phyloP scores from a whole-genome alignment of 331 rosid genomes.

The Cydonia oblonga region DNA sequence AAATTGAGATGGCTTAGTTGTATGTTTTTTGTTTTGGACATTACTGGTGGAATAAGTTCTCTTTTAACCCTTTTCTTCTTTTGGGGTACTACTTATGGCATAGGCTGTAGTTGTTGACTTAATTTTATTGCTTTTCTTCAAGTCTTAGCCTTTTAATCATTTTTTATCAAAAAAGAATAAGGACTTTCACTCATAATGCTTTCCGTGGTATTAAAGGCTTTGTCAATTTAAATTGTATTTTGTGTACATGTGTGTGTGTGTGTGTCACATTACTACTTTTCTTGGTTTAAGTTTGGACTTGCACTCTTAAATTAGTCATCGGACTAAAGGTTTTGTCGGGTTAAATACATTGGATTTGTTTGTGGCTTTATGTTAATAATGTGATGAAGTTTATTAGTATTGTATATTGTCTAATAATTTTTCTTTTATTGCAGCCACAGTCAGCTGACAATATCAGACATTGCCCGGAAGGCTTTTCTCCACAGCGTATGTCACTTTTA shows the following conservation, averaged over 20 bases:
- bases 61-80: background rate
- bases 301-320: background rate
- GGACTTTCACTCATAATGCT: background rate
- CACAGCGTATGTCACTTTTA: slow-evolving; percentile 62
- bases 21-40: background rate
- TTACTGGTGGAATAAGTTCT: background rate
- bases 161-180: too few species aligned
- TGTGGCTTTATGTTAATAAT: background rate
- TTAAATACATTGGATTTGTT: background rate
- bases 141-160: background rate
- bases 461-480: slow-evolving; percentile 99
- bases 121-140: background rate
- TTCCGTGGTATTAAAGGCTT: background rate
- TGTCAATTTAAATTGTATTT: background rate
- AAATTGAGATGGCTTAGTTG: background rate
- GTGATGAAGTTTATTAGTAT: slow-evolving; percentile 2
- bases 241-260: background rate
- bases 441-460: slow-evolving; percentile 78
- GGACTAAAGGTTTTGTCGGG: background rate
- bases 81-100: background rate
- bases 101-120: background rate
- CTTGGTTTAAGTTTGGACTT: background rate
- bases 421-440: slow-evolving; percentile 44
- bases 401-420: slow-evolving; percentile 17
- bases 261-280: background rate